Evolutionary conservation across 306 rosid species (phyloP), one percentile per base, ranked within the genome.

Genomic region (Medicago ruthenica): DNA sequence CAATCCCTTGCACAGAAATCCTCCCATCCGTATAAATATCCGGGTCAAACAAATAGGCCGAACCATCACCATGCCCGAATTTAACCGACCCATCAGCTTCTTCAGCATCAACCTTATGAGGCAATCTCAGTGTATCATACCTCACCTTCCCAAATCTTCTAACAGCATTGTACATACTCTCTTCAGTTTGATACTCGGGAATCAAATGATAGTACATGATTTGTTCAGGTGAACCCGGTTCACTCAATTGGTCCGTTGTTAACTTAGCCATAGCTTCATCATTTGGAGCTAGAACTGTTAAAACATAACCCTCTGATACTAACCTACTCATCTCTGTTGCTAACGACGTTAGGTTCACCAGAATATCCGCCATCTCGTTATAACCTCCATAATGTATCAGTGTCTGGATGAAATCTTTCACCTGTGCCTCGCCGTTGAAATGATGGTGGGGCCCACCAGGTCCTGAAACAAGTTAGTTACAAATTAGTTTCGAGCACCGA

Each of bases 171-270:
- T 91, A 91, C 97, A 91, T 91, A 18, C 95, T 89, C 80, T 91
- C 97, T 75, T 91, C 97, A 18, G 97, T 91, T 57, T 91, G 97
- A 48, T 91, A 91, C 81, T 91, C 95, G 1, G 97, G 97, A 15
- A 91, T 83, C 8, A 91, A 69, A 61, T 91, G 97, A 80, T 86
- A 89, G 48, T 91, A 91, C 92, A 91, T 86, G 7, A 89, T 91
- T 83, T 86, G 97, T 44, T 91, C 97, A 15, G 97, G 97, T 5
- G 92, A 87, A 42, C 97, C 97, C 13, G 97, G 97, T 80, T 91
- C 97, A n/a, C 97, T 91, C 37, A 91, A 81, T 78, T 87, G 97
- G 76, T 91, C 95, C 47, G 97, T 86, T 14, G 97, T 91, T 24
- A 89, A 75, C 79, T 89, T 91, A 12, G 97, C 95, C 95, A 91